phyloP scores from a whole-genome alignment of 2,329 filamentous ascomycete species.

The Simplicillium sp. region DNA sequence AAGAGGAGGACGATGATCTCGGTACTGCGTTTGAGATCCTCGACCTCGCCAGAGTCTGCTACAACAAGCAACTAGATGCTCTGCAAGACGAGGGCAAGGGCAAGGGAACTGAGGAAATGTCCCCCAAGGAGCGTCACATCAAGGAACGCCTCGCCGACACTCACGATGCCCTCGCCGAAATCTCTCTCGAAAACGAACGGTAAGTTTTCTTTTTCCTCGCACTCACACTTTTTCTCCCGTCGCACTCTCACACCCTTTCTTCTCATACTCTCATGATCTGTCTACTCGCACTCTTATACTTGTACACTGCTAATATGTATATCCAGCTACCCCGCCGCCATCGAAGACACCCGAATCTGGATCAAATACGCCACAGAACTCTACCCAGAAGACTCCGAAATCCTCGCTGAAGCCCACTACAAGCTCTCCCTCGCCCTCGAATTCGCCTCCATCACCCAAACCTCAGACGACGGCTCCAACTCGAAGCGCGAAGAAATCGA shows the following conservation, averaged over 20 bases:
- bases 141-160: constrained; percentile 88
- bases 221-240: background rate
- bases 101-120: constrained; percentile 32
- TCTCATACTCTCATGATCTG: too few species aligned
- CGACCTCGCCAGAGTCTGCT: constrained; percentile 64
- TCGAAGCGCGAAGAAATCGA: constrained; percentile 47
- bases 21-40: constrained; percentile 77
- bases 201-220: constrained; percentile 23
- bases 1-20: constrained; percentile 63
- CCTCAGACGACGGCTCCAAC: constrained; percentile 36
- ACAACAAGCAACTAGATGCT: constrained; percentile 42
- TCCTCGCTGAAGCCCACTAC: constrained; percentile 90
- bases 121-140: constrained; percentile 43
- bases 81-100: constrained; percentile 27
- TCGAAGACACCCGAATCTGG: constrained; percentile 69
- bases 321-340: constrained; percentile 70
- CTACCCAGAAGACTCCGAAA: constrained; percentile 69
- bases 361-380: constrained; percentile 72
- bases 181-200: constrained; percentile 92
- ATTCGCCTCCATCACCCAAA: constrained; percentile 71
- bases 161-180: constrained; percentile 88
- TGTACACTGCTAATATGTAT: constrained; percentile 3
- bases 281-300: too few species aligned
- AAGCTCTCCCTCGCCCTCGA: constrained; percentile 93
- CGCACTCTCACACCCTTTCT: too few species aligned